These are phyloP conservation scores for Scheffersomyces titani DNA, from an alignment of 1,139 yeast genomes.

Conservation along the genomic window DNA sequence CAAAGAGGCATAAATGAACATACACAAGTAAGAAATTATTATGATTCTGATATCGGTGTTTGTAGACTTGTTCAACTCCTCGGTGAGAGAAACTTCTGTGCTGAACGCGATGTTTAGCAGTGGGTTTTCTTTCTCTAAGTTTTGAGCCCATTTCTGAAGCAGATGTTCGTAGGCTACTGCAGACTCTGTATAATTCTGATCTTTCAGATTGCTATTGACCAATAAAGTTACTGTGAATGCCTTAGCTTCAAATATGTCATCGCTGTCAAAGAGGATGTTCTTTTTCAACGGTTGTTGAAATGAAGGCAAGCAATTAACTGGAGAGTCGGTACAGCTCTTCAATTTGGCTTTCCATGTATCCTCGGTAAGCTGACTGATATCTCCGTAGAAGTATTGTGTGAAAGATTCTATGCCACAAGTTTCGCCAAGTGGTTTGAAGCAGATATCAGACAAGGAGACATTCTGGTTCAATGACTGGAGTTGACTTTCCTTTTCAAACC, in stretches of 20 bases:
- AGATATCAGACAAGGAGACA: conserved; percentile 60
- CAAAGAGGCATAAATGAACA: conserved; percentile 87
- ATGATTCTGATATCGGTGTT: conserved; percentile 78
- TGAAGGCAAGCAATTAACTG: conserved; percentile 86
- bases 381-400: conserved; percentile 83
- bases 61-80: conserved; percentile 80
- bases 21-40: conserved; percentile 72
- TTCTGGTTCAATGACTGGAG: conserved; percentile 33
- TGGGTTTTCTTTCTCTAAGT: conserved; percentile 41
- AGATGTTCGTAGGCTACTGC: conserved; percentile 67
- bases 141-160: conserved; percentile 56
- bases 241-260: conserved; percentile 55
- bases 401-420: conserved; percentile 88
- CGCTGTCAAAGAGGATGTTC: conserved; percentile 58
- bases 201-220: conserved; percentile 46
- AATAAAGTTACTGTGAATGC: conserved; percentile 80
- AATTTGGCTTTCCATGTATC: conserved; percentile 56
- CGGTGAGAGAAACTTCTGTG: conserved; percentile 80
- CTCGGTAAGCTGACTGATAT: conserved; percentile 50
- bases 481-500: conserved; percentile 75
- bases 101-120: conserved; percentile 71
- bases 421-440: conserved; percentile 78
- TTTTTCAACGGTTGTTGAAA: conserved; percentile 89
- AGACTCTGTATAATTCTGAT: conserved; percentile 35
- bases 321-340: conserved; percentile 66